Conservation (phyloP, 768 basidiomycete genomes). For the Suillus cothurnatus region DNA sequence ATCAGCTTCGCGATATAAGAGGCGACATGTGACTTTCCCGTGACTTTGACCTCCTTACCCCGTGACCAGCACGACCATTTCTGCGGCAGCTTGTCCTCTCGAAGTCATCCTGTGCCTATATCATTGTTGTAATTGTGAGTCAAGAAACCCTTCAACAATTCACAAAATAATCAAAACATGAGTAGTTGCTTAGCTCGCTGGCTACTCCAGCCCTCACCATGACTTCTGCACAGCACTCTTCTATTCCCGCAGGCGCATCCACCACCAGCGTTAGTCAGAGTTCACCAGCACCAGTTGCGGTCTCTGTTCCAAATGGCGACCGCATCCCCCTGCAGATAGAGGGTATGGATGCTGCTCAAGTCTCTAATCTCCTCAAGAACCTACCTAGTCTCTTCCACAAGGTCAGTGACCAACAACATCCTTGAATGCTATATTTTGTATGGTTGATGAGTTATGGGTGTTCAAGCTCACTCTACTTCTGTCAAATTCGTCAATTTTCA, state of each 20-base stretch:
- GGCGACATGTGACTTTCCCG: conserved; percentile 43
- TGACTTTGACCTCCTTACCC: conserved; percentile 42
- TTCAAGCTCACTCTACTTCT: conserved; percentile 14
- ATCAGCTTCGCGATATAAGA: conserved; percentile 34
- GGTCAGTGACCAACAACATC: conserved; percentile 39
- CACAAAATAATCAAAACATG: not conserved
- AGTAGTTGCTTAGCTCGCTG: not conserved
- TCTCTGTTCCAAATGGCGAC: conserved; percentile 14
- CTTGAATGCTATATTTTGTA: not conserved
- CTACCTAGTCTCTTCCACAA: conserved; percentile 57
- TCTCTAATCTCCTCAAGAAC: conserved; percentile 59
- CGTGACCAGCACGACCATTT: conserved; percentile 42
- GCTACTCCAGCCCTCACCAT: not conserved
- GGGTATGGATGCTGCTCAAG: conserved; percentile 54
- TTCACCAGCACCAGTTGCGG: conserved; percentile 13
- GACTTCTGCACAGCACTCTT: conserved; percentile 7
- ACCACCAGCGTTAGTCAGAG: conserved; percentile 16
- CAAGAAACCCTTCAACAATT: not conserved
- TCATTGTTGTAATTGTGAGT: not conserved
- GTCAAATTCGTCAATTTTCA: not conserved
- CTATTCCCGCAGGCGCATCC: conserved; percentile 15
- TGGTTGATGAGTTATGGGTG: not conserved
- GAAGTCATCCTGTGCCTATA: not conserved
- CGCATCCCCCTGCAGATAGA: conserved; percentile 7
- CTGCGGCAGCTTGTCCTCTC: not conserved